Conservation (phyloP, 2,329 filamentous ascomycete genomes). For the Cercospora sp. region DNA sequence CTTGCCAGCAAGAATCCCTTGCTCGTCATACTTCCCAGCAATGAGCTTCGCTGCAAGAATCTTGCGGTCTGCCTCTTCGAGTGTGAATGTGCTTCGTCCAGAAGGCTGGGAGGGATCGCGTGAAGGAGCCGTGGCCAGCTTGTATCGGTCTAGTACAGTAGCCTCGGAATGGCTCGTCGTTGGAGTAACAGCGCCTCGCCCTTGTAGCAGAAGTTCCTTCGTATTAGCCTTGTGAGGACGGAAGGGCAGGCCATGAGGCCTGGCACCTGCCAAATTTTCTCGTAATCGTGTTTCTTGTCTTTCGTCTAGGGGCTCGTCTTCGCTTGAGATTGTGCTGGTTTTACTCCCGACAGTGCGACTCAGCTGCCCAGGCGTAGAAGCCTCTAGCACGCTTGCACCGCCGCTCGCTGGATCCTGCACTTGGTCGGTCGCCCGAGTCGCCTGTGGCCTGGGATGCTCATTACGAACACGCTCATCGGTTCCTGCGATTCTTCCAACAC, state of each 20-base stretch:
- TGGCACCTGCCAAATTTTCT: slow-evolving; percentile 4
- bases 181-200: slow-evolving; percentile 29
- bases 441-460: slow-evolving; percentile 18
- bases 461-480: slow-evolving; percentile 16
- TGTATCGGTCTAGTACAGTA: slow-evolving; percentile 30
- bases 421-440: slow-evolving; percentile 3
- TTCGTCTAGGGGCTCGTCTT: background rate
- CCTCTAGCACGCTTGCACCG: slow-evolving; percentile 19
- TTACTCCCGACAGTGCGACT: background rate
- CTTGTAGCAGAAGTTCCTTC: slow-evolving; percentile 24
- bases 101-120: background rate
- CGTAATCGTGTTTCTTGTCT: slow-evolving; percentile 6
- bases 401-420: slow-evolving; percentile 21
- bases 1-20: background rate
- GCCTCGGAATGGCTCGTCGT: slow-evolving; percentile 28
- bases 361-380: background rate
- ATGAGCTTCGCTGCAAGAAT: slow-evolving; percentile 26
- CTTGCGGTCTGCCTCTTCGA: background rate
- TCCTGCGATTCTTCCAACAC: slow-evolving; percentile 16
- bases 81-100: background rate
- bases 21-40: slow-evolving; percentile 22
- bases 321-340: background rate
- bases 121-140: slow-evolving; percentile 23
- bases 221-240: slow-evolving; percentile 5
- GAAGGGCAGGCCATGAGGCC: slow-evolving; percentile 10